Percentiles rank a stretch among this genome's conserved stretches.
phyloP scores from a whole-genome alignment of 345 rosid genomes.

The Aquilaria malaccensis region DNA sequence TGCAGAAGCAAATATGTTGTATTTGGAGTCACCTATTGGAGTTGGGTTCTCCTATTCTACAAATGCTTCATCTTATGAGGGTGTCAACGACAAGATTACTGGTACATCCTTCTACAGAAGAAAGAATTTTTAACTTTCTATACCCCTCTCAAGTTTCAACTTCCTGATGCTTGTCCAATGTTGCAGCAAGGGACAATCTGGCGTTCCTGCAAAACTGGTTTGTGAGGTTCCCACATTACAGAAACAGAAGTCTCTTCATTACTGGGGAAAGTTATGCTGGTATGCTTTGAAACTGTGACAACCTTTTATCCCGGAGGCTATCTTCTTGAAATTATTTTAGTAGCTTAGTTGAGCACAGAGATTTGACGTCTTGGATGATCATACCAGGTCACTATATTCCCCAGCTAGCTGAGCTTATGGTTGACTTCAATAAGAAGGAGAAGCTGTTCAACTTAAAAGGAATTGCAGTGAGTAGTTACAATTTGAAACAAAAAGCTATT shows the following conservation, averaged over 20 bases:
- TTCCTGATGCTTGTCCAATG: background rate
- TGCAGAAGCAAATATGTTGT: slow-evolving; percentile 69
- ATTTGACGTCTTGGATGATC: background rate
- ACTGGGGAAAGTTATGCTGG: slow-evolving; percentile 82
- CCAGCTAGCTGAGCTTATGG: slow-evolving; percentile 60
- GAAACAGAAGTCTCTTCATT: slow-evolving; percentile 48
- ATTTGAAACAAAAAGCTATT: slow-evolving; percentile 21
- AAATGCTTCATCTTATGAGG: slow-evolving; percentile 34
- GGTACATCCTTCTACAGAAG: slow-evolving; percentile 21
- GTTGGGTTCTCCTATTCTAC: slow-evolving; percentile 68
- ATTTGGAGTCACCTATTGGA: slow-evolving; percentile 67
- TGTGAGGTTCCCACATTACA: slow-evolving; percentile 54
- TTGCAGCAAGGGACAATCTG: slow-evolving; percentile 56
- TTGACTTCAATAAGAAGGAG: slow-evolving; percentile 44
- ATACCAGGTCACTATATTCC: slow-evolving; percentile 58
- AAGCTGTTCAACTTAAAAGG: slow-evolving; percentile 64
- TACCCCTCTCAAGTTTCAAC: background rate
- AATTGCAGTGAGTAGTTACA: slow-evolving; percentile 44
- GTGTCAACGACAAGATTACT: slow-evolving; percentile 51
- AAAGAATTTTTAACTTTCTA: slow-evolving; percentile 84
- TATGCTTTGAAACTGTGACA: background rate
- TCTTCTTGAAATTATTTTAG: background rate
- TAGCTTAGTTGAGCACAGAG: background rate
- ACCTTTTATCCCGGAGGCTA: background rate
- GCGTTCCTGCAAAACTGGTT: slow-evolving; percentile 59